Evolutionary conservation across 1,284 basidiomycete species (phyloP).

Genomic region (Cutaneotrichosporon curvatum): DNA sequence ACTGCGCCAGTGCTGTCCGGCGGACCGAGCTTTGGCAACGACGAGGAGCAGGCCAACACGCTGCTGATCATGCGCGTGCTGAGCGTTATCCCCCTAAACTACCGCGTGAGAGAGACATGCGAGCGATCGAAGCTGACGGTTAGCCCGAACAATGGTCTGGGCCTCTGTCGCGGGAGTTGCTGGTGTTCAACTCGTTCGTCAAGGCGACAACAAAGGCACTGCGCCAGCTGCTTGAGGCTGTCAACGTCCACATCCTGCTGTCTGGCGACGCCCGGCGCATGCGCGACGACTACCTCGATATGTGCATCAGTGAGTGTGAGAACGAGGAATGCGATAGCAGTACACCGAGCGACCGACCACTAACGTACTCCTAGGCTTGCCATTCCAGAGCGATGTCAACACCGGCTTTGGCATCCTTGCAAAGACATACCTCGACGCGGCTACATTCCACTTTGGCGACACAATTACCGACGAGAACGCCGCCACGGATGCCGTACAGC

Average conservation of each 20-base stretch:
- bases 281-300: constrained; percentile 86
- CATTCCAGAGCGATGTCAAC: constrained; percentile 93
- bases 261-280: constrained; percentile 75
- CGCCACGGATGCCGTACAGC: constrained; percentile 66
- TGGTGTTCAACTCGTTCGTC: constrained; percentile 98
- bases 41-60: constrained; percentile 86
- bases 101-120: constrained; percentile 59
- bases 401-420: constrained; percentile 96
- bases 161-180: constrained; percentile 86
- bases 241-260: constrained; percentile 84
- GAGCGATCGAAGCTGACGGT: neutral
- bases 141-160: constrained; percentile 84
- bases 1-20: constrained; percentile 68
- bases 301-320: constrained; percentile 57
- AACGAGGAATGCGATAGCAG: neutral
- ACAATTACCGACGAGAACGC: constrained; percentile 52
- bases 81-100: constrained; percentile 85
- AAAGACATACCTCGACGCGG: constrained; percentile 89
- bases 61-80: constrained; percentile 92
- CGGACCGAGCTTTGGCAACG: constrained; percentile 84
- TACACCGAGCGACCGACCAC: neutral
- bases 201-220: constrained; percentile 81
- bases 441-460: constrained; percentile 72
- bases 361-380: constrained; percentile 49
- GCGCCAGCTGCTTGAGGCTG: constrained; percentile 82